A percentile compares a stretch with the other conserved stretches of the same genome.
These are phyloP conservation scores for Daedalea quercina DNA, from an alignment of 768 basidiomycete species.

Conservation along the genomic window DNA sequence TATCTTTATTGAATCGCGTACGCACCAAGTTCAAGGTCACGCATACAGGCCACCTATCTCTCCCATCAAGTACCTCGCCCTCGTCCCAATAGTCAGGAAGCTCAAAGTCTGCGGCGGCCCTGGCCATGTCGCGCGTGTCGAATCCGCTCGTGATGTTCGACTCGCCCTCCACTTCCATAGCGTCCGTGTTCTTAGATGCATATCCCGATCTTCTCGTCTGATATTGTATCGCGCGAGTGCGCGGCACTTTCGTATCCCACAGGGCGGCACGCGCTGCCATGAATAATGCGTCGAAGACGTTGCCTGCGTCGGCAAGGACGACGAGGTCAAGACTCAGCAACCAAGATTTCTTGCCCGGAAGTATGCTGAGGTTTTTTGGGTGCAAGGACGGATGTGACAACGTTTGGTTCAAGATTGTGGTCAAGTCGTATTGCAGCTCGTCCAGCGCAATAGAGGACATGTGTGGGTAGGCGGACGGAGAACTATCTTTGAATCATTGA, in stretches of 20 bases:
- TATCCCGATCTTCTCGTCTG: slow-evolving; percentile 33
- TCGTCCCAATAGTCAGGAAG: slow-evolving; percentile 86
- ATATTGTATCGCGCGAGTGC: slow-evolving; percentile 67
- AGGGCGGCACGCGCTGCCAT: slow-evolving; percentile 74
- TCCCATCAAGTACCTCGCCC: slow-evolving; percentile 56
- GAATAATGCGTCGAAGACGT: slow-evolving; percentile 71
- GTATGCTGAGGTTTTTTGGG: slow-evolving; percentile 52
- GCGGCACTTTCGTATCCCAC: slow-evolving; percentile 76
- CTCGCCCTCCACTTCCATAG: slow-evolving; percentile 39
- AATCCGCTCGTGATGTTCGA: slow-evolving; percentile 38
- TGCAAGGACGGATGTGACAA: slow-evolving; percentile 62
- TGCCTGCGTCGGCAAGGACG: slow-evolving; percentile 68
- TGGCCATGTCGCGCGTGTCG: slow-evolving; percentile 42
- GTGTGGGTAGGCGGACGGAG: slow-evolving; percentile 74
- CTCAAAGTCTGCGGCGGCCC: slow-evolving; percentile 72
- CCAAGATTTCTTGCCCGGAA: slow-evolving; percentile 60
- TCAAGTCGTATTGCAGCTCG: slow-evolving; percentile 71
- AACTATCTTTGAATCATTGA: slow-evolving; percentile 45
- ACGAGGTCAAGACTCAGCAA: slow-evolving; percentile 69
- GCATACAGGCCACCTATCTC: slow-evolving; percentile 68
- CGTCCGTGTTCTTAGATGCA: slow-evolving; percentile 29
- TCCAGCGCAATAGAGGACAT: slow-evolving; percentile 59
- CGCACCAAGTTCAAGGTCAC: slow-evolving; percentile 73
- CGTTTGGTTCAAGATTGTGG: slow-evolving; percentile 52
- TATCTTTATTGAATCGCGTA: no score